These are phyloP conservation scores for Coniosporium apollinis DNA, from an alignment of 495 filamentous ascomycete genomes.

Conservation along the genomic window DNA sequence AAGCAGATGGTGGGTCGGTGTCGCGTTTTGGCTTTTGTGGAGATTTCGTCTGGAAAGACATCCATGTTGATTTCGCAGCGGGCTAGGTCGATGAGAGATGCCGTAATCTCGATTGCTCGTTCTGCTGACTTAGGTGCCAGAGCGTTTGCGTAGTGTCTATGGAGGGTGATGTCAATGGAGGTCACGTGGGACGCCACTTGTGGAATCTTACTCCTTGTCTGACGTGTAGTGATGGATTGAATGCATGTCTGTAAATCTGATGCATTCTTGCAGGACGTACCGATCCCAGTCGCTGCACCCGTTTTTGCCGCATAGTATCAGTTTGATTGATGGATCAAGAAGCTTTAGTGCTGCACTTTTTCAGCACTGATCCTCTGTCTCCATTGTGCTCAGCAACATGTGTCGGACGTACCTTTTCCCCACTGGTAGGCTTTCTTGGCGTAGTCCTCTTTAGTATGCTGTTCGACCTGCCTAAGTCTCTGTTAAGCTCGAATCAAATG, in stretches of 20 bases:
- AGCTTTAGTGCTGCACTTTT: constrained; percentile 62
- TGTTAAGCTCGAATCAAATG: not conserved
- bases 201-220: constrained; percentile 24
- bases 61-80: constrained; percentile 40
- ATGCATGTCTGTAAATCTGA: constrained; percentile 50
- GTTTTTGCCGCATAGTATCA: constrained; percentile 58
- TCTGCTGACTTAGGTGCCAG: constrained; percentile 54
- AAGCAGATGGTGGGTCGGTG: constrained; percentile 56
- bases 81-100: constrained; percentile 53
- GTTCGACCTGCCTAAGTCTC: constrained; percentile 34
- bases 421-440: constrained; percentile 62
- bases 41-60: constrained; percentile 37
- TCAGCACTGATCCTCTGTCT: too few relatives aligned
- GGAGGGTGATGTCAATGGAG: too few relatives aligned
- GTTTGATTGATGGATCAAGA: constrained; percentile 44
- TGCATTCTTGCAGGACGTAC: constrained; percentile 51
- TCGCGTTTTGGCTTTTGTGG: too few relatives aligned
- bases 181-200: too few relatives aligned
- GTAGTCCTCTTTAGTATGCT: constrained; percentile 60
- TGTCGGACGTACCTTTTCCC: too few relatives aligned
- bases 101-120: constrained; percentile 55
- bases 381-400: too few relatives aligned
- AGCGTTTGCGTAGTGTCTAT: constrained; percentile 44
- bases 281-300: constrained; percentile 55
- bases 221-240: constrained; percentile 57